Evolutionary conservation across 306 rosid genomes (phyloP).

Genomic region (Medicago ruthenica): DNA sequence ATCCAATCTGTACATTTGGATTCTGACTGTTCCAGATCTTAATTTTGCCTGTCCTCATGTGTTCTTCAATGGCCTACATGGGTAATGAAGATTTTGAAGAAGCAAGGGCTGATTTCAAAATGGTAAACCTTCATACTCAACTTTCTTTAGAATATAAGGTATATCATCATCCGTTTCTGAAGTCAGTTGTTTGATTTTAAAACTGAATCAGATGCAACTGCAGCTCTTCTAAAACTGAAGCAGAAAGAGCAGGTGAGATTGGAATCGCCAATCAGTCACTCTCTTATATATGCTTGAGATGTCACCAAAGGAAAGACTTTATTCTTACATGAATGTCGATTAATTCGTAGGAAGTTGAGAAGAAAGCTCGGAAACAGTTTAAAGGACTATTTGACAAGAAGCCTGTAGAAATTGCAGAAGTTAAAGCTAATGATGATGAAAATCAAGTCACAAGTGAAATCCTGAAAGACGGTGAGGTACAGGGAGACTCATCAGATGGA

Average conservation of each 20-base stretch:
- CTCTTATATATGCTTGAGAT: not conserved
- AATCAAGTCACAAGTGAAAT: constrained; percentile 51
- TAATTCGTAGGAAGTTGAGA: constrained; percentile 73
- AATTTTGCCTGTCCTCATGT: constrained; percentile 30
- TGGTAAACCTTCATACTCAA: constrained; percentile 50
- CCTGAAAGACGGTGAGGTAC: constrained; percentile 48
- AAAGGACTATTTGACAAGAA: constrained; percentile 93
- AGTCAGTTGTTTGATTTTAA: constrained; percentile 35
- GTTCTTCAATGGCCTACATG: constrained; percentile 76
- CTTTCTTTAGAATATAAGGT: not conserved
- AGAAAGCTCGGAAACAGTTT: constrained; percentile 78
- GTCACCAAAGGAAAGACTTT: not conserved
- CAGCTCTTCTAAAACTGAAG: constrained; percentile 80
- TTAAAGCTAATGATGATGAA: constrained; percentile 49
- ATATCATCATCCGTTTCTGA: constrained; percentile 31
- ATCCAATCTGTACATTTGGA: too few species aligned
- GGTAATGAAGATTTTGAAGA: constrained; percentile 86
- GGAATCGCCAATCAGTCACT: constrained; percentile 8
- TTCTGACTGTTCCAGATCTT: not conserved
- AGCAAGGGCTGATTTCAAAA: constrained; percentile 80
- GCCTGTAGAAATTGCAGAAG: constrained; percentile 89
- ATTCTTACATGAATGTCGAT: constrained; percentile 13
- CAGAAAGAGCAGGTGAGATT: constrained; percentile 79
- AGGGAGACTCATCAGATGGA: constrained; percentile 50
- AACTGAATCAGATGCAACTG: constrained; percentile 80